Evolutionary conservation across 208 protist species (phyloP).

Genomic region (Porcisia hertigi): DNA sequence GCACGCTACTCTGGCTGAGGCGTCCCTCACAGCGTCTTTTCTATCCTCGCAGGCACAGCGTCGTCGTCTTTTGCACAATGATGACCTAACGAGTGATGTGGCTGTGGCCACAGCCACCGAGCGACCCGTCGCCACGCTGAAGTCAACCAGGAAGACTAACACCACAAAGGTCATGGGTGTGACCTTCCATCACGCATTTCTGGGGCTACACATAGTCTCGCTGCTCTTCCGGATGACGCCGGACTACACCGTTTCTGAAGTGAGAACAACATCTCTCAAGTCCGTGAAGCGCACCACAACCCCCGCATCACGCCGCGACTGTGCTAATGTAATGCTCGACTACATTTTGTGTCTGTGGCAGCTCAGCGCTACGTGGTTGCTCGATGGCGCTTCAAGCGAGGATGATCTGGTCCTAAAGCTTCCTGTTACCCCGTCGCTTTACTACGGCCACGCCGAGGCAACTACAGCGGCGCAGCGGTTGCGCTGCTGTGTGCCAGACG

Average conservation of each 20-base stretch:
- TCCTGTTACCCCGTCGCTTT: constrained; percentile 36
- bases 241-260: not conserved
- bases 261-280: not conserved
- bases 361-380: constrained; percentile 18
- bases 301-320: constrained; percentile 31
- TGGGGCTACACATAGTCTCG: constrained; percentile 30
- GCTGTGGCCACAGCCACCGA: not conserved
- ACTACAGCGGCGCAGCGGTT: constrained; percentile 26
- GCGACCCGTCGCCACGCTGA: not conserved
- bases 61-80: not conserved
- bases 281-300: not conserved
- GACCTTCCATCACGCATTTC: constrained; percentile 29
- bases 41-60: constrained; percentile 1
- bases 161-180: not conserved
- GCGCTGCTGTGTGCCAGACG: constrained; percentile 19
- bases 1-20: constrained; percentile 8
- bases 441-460: constrained; percentile 44
- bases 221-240: constrained; percentile 23
- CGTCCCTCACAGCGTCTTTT: constrained; percentile 22
- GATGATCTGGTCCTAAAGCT: constrained; percentile 14
- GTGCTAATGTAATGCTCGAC: constrained; percentile 55
- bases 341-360: constrained; percentile 75
- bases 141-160: not conserved
- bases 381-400: not conserved
- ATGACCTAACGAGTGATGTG: not conserved